These are phyloP conservation scores for Ceratocystis variospora DNA, from an alignment of 2,329 filamentous ascomycete genomes.

Conservation along the genomic window DNA sequence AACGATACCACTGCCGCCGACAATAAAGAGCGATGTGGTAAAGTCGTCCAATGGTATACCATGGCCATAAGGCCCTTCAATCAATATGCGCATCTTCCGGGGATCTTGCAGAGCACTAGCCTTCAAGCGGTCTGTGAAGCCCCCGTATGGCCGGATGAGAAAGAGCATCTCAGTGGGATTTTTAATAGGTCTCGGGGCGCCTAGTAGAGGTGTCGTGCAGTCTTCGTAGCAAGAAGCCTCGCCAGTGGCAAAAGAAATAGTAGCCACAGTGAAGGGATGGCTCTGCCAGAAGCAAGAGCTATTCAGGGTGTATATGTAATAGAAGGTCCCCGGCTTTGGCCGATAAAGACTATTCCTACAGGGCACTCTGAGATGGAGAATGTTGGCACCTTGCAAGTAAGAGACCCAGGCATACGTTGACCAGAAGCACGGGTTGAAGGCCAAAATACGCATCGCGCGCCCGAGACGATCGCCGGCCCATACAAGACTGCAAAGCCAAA, in stretches of 20 bases:
- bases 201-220: conserved; percentile 27
- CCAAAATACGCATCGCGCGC: conserved; percentile 31
- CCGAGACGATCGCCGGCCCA: conserved; percentile 38
- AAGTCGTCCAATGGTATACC: conserved; percentile 29
- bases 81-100: conserved; percentile 26
- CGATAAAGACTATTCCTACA: conserved; percentile 26
- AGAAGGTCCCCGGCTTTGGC: conserved; percentile 31
- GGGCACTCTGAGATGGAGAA: conserved; percentile 31
- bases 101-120: conserved; percentile 24
- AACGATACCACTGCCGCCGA: conserved; percentile 34
- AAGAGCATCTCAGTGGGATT: conserved; percentile 27
- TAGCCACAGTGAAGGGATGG: conserved; percentile 37
- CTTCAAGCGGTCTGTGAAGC: conserved; percentile 31
- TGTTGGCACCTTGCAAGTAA: conserved; percentile 30
- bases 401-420: conserved; percentile 26
- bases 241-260: conserved; percentile 18
- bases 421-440: conserved; percentile 29
- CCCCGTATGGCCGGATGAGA: conserved; percentile 34
- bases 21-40: conserved; percentile 31
- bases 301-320: conserved; percentile 33
- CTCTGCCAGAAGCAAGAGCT: conserved; percentile 34
- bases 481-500: conserved; percentile 35
- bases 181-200: conserved; percentile 6
- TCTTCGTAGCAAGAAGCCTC: conserved; percentile 19
- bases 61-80: conserved; percentile 35